phyloP scores from a whole-genome alignment of 352 stramenopile genomes.

The Blastocystis sp. region DNA sequence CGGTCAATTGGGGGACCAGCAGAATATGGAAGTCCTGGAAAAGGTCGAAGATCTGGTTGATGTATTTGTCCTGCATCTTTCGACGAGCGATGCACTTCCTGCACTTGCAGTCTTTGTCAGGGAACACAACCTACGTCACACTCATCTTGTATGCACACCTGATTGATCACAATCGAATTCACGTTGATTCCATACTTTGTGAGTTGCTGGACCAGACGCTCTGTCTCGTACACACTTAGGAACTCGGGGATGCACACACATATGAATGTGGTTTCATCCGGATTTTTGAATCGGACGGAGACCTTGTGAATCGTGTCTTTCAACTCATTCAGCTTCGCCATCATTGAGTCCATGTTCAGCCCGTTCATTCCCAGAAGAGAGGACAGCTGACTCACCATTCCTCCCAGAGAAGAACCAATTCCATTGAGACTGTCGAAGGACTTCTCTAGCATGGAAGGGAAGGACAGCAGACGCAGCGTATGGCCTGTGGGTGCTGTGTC shows the following conservation, averaged over 20 bases:
- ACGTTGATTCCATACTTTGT: constrained; percentile 99
- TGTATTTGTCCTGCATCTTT: constrained; percentile 99
- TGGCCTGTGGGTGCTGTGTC: constrained; percentile 94
- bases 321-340: constrained; percentile 88
- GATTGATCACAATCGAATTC: constrained; percentile 99
- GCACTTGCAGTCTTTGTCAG: constrained; percentile 71
- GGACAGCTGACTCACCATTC: constrained; percentile 75
- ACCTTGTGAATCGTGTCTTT: constrained; percentile 96
- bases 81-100: constrained; percentile 74
- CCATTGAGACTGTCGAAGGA: constrained; percentile 95
- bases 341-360: constrained; percentile 67
- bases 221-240: constrained; percentile 97
- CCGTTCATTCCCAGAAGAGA: constrained; percentile 68
- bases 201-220: constrained; percentile 95
- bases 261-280: constrained; percentile 95
- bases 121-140: constrained; percentile 67
- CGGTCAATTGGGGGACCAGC: constrained; percentile 93
- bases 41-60: constrained; percentile 98
- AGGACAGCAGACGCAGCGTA: constrained; percentile 88
- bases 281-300: constrained; percentile 95
- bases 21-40: constrained; percentile 99
- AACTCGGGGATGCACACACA: constrained; percentile 99
- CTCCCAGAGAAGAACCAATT: constrained; percentile 75
- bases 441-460: constrained; percentile 95
- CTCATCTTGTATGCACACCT: constrained; percentile 71